A percentile compares a stretch with the other conserved stretches of the same genome.
These are phyloP conservation scores for Limonium bicolor DNA, from an alignment of 148 eudicot species.

Conservation along the genomic window DNA sequence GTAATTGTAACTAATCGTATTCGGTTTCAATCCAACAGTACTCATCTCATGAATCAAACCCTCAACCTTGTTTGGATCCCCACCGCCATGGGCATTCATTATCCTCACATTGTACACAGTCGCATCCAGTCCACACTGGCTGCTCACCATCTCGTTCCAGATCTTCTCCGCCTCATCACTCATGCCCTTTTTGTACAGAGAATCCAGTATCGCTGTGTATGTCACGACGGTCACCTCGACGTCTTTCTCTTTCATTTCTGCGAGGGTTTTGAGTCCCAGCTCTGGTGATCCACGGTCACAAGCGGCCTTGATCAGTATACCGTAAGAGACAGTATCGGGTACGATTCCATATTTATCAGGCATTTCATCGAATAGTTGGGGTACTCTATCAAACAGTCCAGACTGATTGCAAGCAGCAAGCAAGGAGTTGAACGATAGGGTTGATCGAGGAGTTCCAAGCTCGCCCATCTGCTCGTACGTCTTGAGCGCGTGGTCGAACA, in stretches of 20 bases:
- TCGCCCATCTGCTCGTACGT: constrained; percentile 55
- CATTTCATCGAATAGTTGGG: constrained; percentile 56
- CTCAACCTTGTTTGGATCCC: constrained; percentile 35
- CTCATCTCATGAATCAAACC: constrained; percentile 54
- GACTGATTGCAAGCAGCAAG: constrained; percentile 34
- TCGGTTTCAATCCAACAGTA: constrained; percentile 37
- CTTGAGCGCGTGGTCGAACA: constrained; percentile 48
- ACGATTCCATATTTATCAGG: constrained; percentile 26
- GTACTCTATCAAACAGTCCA: constrained; percentile 27
- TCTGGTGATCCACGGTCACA: constrained; percentile 48
- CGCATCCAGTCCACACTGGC: constrained; percentile 39
- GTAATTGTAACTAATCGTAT: constrained; percentile 51
- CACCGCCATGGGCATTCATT: constrained; percentile 23
- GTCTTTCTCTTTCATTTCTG: constrained; percentile 49
- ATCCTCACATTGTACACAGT: constrained; percentile 60
- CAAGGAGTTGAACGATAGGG: constrained; percentile 57
- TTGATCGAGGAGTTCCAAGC: constrained; percentile 39
- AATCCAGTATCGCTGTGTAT: constrained; percentile 38
- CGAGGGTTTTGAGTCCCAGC: constrained; percentile 24
- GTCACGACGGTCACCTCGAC: constrained; percentile 37
- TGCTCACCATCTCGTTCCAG: constrained; percentile 65
- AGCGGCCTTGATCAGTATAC: constrained; percentile 43
- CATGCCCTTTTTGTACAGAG: constrained; percentile 37
- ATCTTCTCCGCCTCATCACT: constrained; percentile 31
- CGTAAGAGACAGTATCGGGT: constrained; percentile 54